A percentile compares a stretch with the other conserved stretches of the same genome.
Evolutionary conservation across 768 basidiomycete genomes (phyloP).

Genomic region (Tulasnella sp.): DNA sequence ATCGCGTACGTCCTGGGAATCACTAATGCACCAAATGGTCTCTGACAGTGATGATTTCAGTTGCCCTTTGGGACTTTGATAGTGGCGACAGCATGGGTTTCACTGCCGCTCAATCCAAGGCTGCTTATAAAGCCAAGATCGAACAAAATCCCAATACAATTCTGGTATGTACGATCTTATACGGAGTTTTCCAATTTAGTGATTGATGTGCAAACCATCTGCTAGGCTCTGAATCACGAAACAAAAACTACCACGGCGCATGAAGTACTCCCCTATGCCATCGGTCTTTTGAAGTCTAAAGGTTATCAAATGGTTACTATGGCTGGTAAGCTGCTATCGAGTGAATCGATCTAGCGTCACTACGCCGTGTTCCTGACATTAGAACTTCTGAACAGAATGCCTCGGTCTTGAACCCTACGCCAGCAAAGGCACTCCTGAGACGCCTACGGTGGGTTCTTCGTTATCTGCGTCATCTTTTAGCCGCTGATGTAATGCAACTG

Average conservation of each 20-base stretch:
- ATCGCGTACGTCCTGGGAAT: conserved; percentile 4
- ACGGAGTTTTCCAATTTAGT: background rate
- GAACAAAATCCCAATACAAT: conserved; percentile 15
- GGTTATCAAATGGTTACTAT: conserved; percentile 19
- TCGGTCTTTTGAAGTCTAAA: conserved; percentile 5
- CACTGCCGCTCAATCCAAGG: conserved; percentile 1
- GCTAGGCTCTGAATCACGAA: conserved; percentile 18
- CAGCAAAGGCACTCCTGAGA: too few relatives aligned
- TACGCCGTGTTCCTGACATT: too few relatives aligned
- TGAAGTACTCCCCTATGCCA: conserved; percentile 16
- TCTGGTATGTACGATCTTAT: background rate
- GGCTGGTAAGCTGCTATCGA: conserved; percentile 14
- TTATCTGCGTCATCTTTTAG: too few relatives aligned
- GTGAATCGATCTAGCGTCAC: too few relatives aligned
- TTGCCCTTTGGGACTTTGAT: conserved; percentile 15
- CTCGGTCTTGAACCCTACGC: too few relatives aligned
- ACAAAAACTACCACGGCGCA: conserved; percentile 16
- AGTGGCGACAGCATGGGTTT: conserved; percentile 8
- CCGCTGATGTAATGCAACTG: too few relatives aligned
- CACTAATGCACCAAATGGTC: background rate
- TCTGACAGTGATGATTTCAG: background rate
- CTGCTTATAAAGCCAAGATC: background rate
- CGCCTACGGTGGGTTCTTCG: too few relatives aligned
- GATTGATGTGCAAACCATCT: background rate
- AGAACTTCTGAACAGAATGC: too few relatives aligned